Evolutionary conservation across 2,329 filamentous ascomycete genomes (phyloP).

Genomic region (Cercospora janseana): DNA sequence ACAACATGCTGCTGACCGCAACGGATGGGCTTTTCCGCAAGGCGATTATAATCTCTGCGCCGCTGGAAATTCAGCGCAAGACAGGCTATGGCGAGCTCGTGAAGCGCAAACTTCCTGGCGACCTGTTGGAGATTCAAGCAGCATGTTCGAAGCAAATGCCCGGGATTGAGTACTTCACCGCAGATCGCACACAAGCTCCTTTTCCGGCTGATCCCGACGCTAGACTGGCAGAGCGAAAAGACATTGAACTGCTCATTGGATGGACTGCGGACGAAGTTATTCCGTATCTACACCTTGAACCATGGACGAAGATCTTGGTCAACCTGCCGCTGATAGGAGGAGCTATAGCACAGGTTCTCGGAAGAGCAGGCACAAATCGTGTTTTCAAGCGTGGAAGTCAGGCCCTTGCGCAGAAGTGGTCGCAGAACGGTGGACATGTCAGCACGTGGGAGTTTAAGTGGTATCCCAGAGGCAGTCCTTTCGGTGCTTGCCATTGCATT

Average conservation of each 20-base stretch:
- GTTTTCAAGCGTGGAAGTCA: slow-evolving; percentile 6
- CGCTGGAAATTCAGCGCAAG: slow-evolving; percentile 1
- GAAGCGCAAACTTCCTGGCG: slow-evolving; percentile 1
- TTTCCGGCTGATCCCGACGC: background rate
- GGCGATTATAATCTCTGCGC: slow-evolving; percentile 5
- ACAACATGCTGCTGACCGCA: slow-evolving; percentile 1
- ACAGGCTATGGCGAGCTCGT: slow-evolving; percentile 1
- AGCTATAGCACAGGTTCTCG: background rate
- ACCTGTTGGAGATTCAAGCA: background rate
- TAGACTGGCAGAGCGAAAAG: background rate
- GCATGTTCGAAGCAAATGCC: slow-evolving; percentile 3
- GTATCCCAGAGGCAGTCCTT: slow-evolving; percentile 3
- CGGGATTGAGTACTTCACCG: background rate
- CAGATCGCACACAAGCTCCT: background rate
- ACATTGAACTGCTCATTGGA: background rate
- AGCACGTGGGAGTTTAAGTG: slow-evolving; percentile 10
- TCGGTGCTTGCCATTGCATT: slow-evolving; percentile 9
- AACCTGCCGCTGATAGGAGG: slow-evolving; percentile 1
- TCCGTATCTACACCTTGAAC: background rate
- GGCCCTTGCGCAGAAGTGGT: background rate
- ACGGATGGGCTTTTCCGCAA: slow-evolving; percentile 5
- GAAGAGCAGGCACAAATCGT: background rate
- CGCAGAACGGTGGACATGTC: background rate
- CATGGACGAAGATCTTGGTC: background rate
- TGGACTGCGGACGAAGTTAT: slow-evolving; percentile 2